Conservation (phyloP, 2,329 filamentous ascomycete species). For the Xylariaceae sp. region DNA sequence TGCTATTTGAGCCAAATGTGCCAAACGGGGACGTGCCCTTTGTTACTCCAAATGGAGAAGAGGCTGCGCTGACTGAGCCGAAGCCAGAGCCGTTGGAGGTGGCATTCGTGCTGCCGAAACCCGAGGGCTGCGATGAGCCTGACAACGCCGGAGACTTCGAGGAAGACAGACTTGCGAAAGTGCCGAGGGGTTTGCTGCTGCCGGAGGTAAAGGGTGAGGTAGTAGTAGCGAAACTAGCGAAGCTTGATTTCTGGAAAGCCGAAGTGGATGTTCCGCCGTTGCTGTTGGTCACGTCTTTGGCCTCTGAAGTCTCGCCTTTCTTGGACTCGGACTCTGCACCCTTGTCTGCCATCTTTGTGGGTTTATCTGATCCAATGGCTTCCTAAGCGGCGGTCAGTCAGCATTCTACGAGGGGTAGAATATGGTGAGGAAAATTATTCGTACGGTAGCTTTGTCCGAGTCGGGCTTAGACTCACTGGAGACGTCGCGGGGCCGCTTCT, state of each 20-base stretch:
- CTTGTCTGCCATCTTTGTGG: too few relatives aligned
- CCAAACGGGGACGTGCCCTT: constrained; percentile 26
- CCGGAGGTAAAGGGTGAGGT: constrained; percentile 39
- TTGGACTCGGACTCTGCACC: constrained; percentile 5
- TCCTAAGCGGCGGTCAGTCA: constrained; percentile 10
- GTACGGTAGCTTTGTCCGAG: constrained; percentile 34
- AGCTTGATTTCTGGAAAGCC: constrained; percentile 60
- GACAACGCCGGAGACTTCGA: constrained; percentile 35
- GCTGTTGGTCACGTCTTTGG: constrained; percentile 11
- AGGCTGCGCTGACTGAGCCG: not conserved
- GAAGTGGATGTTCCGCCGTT: constrained; percentile 46
- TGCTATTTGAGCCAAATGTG: constrained; percentile 24
- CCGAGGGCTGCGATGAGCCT: constrained; percentile 37
- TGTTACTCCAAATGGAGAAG: not conserved
- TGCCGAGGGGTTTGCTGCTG: constrained; percentile 26
- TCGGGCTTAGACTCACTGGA: constrained; percentile 36
- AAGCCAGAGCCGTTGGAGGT: constrained; percentile 24
- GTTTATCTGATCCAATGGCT: constrained; percentile 5
- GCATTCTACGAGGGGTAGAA: constrained; percentile 1
- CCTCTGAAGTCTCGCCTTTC: constrained; percentile 8
- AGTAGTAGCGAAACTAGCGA: constrained; percentile 63
- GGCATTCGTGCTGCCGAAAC: constrained; percentile 44
- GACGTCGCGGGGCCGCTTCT: constrained; percentile 61
- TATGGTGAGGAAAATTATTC: constrained; percentile 12
- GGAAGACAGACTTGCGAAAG: constrained; percentile 49